A percentile compares a stretch with the other conserved stretches of the same genome.
Conservation (phyloP, 495 filamentous ascomycete species). For the Lasiosphaeria hispida region DNA sequence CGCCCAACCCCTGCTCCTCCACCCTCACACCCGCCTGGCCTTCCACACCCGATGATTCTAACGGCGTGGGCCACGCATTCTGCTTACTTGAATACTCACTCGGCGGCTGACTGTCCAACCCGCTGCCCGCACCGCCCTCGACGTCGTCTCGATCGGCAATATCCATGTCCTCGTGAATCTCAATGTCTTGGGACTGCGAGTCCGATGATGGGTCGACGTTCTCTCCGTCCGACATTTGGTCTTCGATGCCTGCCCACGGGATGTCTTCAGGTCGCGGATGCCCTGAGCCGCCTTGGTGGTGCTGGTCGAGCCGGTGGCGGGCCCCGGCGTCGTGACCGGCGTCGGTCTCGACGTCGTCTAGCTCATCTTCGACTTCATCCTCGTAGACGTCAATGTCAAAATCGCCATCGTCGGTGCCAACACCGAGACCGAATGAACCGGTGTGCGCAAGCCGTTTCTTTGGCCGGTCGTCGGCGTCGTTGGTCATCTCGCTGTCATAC, state of each 20-base stretch:
- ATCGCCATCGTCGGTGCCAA: conserved; percentile 18
- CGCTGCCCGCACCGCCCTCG: conserved; percentile 6
- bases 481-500: conserved; percentile 25
- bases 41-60: not conserved
- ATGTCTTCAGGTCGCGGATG: conserved; percentile 38
- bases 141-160: conserved; percentile 6
- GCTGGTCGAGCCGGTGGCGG: conserved; percentile 15
- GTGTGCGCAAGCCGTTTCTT: not conserved
- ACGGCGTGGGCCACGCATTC: conserved; percentile 7
- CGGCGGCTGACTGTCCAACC: conserved; percentile 26
- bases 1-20: not conserved
- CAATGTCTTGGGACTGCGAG: conserved; percentile 8
- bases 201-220: conserved; percentile 35
- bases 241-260: conserved; percentile 44
- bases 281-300: not conserved
- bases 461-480: conserved; percentile 11
- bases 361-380: conserved; percentile 36
- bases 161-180: conserved; percentile 22
- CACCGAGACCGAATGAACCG: conserved; percentile 6
- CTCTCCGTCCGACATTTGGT: conserved; percentile 40
- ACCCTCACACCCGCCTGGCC: not conserved
- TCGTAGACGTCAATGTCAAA: conserved; percentile 29
- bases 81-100: conserved; percentile 33
- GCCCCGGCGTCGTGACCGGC: conserved; percentile 14
- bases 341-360: conserved; percentile 33